Percentiles rank a stretch among this genome's conserved stretches.
Conservation (phyloP, 768 basidiomycete genomes). For the Pleurotus sapidus region DNA sequence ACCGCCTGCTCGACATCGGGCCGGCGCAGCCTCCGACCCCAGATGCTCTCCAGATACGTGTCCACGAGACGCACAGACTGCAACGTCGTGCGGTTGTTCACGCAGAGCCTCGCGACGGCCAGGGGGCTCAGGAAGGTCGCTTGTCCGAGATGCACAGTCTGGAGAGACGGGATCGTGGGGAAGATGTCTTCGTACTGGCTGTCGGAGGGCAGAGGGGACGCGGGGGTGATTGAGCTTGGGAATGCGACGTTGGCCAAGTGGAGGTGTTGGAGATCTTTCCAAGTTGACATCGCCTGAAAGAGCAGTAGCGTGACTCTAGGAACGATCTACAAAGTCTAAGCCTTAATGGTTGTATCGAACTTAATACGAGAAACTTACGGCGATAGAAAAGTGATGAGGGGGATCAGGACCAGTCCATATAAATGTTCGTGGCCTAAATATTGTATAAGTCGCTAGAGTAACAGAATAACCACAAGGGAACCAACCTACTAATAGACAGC, state of each 20-base stretch:
- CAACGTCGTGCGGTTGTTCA: constrained; percentile 20
- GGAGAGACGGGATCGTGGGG: constrained; percentile 35
- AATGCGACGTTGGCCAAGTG: constrained; percentile 41
- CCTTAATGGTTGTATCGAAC: neutral
- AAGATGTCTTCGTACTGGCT: constrained; percentile 10
- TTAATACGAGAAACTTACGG: constrained; percentile 35
- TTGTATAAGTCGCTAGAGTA: neutral
- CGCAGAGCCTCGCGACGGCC: constrained; percentile 33
- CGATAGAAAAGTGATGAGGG: constrained; percentile 59
- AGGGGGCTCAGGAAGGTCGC: constrained; percentile 41
- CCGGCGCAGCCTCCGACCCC: constrained; percentile 51
- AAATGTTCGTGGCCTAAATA: constrained; percentile 41
- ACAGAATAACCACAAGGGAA: neutral
- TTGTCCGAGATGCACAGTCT: constrained; percentile 46
- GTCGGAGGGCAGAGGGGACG: constrained; percentile 9
- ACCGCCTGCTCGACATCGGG: constrained; percentile 38
- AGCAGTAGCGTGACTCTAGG: constrained; percentile 33
- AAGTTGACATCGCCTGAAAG: constrained; percentile 36
- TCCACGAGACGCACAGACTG: constrained; percentile 44
- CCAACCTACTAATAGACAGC: constrained; percentile 34
- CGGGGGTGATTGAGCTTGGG: constrained; percentile 10
- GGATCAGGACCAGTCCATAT: constrained; percentile 62
- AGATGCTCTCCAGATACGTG: constrained; percentile 53
- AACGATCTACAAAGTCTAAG: constrained; percentile 34
- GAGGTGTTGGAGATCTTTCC: constrained; percentile 43